Percentiles rank a stretch among this genome's conserved stretches.
phyloP scores from a whole-genome alignment of 2,329 filamentous ascomycete genomes.

The Colletotrichum tabaci region DNA sequence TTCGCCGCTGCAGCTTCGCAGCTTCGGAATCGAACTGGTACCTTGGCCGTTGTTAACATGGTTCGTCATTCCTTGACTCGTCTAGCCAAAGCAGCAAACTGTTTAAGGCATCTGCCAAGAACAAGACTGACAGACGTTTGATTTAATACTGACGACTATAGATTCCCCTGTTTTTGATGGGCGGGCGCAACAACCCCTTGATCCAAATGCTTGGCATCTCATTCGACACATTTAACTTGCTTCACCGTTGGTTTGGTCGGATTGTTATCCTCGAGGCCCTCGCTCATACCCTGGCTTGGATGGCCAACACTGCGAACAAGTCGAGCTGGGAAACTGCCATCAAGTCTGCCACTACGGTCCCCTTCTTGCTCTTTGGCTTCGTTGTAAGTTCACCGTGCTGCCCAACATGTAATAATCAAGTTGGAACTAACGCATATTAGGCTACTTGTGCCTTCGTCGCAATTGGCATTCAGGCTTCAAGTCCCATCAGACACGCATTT shows the following conservation, averaged over 20 bases:
- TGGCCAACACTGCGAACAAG: slow-evolving; percentile 57
- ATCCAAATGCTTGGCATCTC: slow-evolving; percentile 80
- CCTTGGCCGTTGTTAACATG: slow-evolving; percentile 83
- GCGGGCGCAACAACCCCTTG: slow-evolving; percentile 83
- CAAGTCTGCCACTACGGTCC: slow-evolving; percentile 51
- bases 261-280: slow-evolving; percentile 81
- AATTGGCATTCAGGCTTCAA: slow-evolving; percentile 78
- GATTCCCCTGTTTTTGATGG: slow-evolving; percentile 80
- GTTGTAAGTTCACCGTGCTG: slow-evolving; percentile 64
- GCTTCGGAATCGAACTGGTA: slow-evolving; percentile 78
- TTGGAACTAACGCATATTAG: slow-evolving; percentile 53
- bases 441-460: slow-evolving; percentile 72
- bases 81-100: background rate
- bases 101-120: background rate
- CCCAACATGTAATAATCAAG: background rate
- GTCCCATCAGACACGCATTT: slow-evolving; percentile 81
- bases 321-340: slow-evolving; percentile 66
- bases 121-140: background rate
- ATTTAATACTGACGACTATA: slow-evolving; percentile 43
- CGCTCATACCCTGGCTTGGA: slow-evolving; percentile 75
- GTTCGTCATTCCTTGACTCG: slow-evolving; percentile 52
- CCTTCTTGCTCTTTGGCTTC: slow-evolving; percentile 73
- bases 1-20: slow-evolving; percentile 62
- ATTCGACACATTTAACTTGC: slow-evolving; percentile 86
- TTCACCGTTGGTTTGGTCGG: slow-evolving; percentile 86